Evolutionary conservation across 139 green algal genomes (phyloP).

Genomic region (Chlorella sorokiniana): DNA sequence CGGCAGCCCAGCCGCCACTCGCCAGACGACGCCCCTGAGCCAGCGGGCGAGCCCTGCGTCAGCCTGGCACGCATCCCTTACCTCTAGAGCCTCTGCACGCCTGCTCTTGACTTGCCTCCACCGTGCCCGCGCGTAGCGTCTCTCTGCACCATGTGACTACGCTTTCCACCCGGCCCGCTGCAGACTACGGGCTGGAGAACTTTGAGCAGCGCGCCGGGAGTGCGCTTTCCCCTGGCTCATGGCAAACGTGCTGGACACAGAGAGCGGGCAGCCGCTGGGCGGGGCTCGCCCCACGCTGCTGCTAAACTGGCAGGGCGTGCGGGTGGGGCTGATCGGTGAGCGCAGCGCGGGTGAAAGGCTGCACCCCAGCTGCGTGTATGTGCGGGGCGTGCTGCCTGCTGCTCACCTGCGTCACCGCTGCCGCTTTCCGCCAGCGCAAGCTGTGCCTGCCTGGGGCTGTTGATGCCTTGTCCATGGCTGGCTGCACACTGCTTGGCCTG

Average conservation of each 20-base stretch:
- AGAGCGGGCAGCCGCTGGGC: conserved; percentile 52
- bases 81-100: too few species aligned
- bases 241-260: conserved; percentile 72
- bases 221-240: conserved; percentile 85
- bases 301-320: conserved; percentile 46
- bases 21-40: too few species aligned
- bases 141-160: too few species aligned
- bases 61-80: too few species aligned
- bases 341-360: neutral
- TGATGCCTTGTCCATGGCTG: neutral
- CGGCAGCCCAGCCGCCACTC: neutral
- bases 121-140: too few species aligned
- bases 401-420: too few species aligned
- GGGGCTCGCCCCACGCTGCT: conserved; percentile 1
- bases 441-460: too few species aligned
- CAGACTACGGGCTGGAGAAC: conserved; percentile 43
- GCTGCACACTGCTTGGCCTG: neutral
- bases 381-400: too few species aligned
- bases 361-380: too few species aligned
- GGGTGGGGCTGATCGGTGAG: conserved; percentile 67
- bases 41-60: too few species aligned
- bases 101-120: too few species aligned
- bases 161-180: neutral
- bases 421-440: too few species aligned
- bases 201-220: neutral